These are phyloP conservation scores for Dactylellina leptospora DNA, from an alignment of 2,329 filamentous ascomycete species.

Conservation along the genomic window DNA sequence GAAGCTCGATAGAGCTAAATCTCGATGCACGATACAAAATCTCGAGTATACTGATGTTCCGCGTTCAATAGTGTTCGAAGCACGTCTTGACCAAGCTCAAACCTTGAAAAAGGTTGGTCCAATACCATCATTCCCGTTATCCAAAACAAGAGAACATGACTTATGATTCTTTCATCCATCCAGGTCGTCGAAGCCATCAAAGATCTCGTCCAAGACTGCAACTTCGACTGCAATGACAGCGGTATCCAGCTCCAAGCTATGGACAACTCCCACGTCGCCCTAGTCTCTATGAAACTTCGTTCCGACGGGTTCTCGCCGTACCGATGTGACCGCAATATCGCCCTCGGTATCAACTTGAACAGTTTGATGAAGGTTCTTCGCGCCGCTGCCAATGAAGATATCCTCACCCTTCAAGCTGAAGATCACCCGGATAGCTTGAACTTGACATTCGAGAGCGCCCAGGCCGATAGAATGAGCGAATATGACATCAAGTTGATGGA, in stretches of 20 bases:
- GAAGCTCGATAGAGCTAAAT: slow-evolving; percentile 13
- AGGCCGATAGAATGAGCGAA: slow-evolving; percentile 91
- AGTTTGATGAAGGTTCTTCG: slow-evolving; percentile 97
- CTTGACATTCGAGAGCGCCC: slow-evolving; percentile 89
- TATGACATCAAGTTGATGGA: slow-evolving; percentile 99
- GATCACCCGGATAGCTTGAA: slow-evolving; percentile 96
- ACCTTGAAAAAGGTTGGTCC: slow-evolving; percentile 87
- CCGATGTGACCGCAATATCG: slow-evolving; percentile 98
- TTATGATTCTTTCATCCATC: slow-evolving; percentile 6
- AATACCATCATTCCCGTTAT: not conserved
- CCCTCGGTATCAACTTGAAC: slow-evolving; percentile 93
- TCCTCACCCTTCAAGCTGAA: slow-evolving; percentile 95
- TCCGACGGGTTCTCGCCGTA: slow-evolving; percentile 92
- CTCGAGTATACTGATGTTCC: slow-evolving; percentile 16
- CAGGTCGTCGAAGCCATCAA: slow-evolving; percentile 99
- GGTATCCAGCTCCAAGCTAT: slow-evolving; percentile 98
- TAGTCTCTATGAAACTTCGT: slow-evolving; percentile 98
- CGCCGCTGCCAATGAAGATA: slow-evolving; percentile 91
- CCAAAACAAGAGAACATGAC: not conserved
- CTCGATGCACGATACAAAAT: not conserved
- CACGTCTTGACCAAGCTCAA: slow-evolving; percentile 91
- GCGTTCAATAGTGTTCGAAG: slow-evolving; percentile 80
- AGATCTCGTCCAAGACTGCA: slow-evolving; percentile 98
- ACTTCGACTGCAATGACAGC: slow-evolving; percentile 99
- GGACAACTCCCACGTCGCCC: slow-evolving; percentile 99